Base-by-base conservation (phyloP, 2,329 filamentous ascomycete species). In the Cercospora berteroae region DNA sequence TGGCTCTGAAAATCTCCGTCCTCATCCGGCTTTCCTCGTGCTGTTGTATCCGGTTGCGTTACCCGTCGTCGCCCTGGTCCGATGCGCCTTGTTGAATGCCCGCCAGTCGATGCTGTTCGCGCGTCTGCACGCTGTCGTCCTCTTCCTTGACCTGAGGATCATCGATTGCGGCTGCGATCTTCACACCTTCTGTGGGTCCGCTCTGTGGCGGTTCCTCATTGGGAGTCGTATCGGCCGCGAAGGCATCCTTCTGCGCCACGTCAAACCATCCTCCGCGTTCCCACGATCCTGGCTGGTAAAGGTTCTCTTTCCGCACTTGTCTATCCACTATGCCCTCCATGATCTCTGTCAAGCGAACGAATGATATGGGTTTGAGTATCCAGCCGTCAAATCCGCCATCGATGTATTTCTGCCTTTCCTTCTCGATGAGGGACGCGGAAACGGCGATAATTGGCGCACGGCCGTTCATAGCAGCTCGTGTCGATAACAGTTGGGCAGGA, bases 311-410 rank as follows among this genome's bases (percentile, higher is more conserved):
- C 18, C 92, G 84, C 0, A 84, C 80, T 0, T 85, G 79, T 0
- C 85, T 80, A 56, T 91, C 85, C 2, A 87, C 83, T 44, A 95
- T 91, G 1, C 92, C 92, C 0, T 82, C 78, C 64, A 96, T 83
- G 7, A 96, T 82, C 23, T 85, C 83, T 67, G 87, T 87, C 0
- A 96, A 82, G 8, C 92, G 85, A 71, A 88, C 87, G 76, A 96
- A 96, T 68, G 94, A 89, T 55, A 96, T 91, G 0, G 93, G 93
- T 75, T 96, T 96, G 66, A 96, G 81, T 27, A 97, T 93, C 93
- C 93, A 96, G 25, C 90, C 93, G 72, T 96, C 93, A 72, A 96
- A 96, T 0, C 93, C 93, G 6, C 88, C 88, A 55, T 90, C 84
- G 52, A 93, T 86, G 72, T 96, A 97, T 0, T 80, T 85, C 48